phyloP scores from a whole-genome alignment of 257 asterid genomes.

The Solanum corneliomulleri region DNA sequence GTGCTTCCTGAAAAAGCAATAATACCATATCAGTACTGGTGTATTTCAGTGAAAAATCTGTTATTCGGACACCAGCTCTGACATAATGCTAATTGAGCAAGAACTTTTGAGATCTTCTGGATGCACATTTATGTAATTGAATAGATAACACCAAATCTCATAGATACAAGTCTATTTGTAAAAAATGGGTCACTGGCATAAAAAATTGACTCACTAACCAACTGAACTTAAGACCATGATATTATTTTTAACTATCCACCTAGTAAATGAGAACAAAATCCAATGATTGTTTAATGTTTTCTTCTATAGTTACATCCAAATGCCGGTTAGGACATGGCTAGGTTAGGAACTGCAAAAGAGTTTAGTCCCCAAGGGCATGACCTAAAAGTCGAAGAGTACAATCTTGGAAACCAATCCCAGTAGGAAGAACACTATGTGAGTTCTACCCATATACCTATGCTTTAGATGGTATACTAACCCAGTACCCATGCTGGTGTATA shows the following conservation, averaged over 20 bases:
- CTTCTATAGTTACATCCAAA: not conserved
- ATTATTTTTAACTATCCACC: not conserved
- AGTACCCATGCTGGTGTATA: not conserved
- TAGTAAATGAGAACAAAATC: not conserved
- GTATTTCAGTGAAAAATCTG: not conserved
- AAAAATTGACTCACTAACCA: not conserved
- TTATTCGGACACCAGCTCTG: not conserved
- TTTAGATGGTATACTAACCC: not conserved
- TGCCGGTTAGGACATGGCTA: not conserved
- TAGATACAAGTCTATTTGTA: not conserved
- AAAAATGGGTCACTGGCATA: not conserved
- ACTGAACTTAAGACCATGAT: not conserved
- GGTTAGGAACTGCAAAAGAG: not conserved
- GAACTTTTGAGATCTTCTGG: not conserved
- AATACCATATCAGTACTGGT: not conserved
- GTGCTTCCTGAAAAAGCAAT: conserved; percentile 42
- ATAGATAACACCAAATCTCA: not conserved
- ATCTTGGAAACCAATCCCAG: not conserved
- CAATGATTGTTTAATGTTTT: not conserved
- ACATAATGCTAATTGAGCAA: not conserved
- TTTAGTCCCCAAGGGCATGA: not conserved
- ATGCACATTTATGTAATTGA: not conserved
- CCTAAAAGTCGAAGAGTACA: not conserved
- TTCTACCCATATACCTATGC: not conserved
- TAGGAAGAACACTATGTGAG: not conserved